Base-by-base conservation (phyloP, 108 stramenopile species). In the Fragilariopsis cylindrus region DNA sequence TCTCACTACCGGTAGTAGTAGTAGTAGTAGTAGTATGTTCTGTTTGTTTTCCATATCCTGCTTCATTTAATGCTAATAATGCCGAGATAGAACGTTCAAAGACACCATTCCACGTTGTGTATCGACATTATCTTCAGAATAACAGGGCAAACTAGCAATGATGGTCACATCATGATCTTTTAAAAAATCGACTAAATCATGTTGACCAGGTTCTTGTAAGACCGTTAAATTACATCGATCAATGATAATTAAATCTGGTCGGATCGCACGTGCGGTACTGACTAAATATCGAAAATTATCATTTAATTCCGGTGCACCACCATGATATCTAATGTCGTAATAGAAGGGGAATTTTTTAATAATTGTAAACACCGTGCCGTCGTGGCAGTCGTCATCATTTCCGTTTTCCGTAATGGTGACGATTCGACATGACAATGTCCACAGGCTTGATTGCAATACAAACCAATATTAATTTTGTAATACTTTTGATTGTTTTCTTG, bases 401-500 rank as follows among this genome's bases (percentile, higher is more conserved):
- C 91, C 44, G 90, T 85, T 56, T 76, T 93, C 12, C 97, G 90
- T 49, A 94, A 70, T 1, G 98, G 98, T n/a, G 93, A 95, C 39
- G 87, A 88, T 77, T 99, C 98, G 39, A 97, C 97, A 72, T 97
- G 97, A 82, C 96, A 96, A 70, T 96, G 95, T 19, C 70, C 80
- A 82, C 97, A 96, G 12, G 96, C 95, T 79, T 97, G 97, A 76
- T 99, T 99, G 89, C 98, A 99, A 76, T 97, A 98, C 48, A 99
- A 86, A 18, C 97, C 97, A 71, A 99, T 94, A 75, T 99, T 99
- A n/a, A 99, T 79, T 79, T 79, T 99, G 98, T 4, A 99, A 80
- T 16, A 98, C 83, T 68, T 75, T 82, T 4, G 89, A 79, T 15
- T 66, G 64, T 19, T 55, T 66, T 4, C 77, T 63, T 15, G 68